Evolutionary conservation across 345 rosid genomes (phyloP), one percentile per base, ranked within the genome.

Genomic region (Isatis tinctoria): DNA sequence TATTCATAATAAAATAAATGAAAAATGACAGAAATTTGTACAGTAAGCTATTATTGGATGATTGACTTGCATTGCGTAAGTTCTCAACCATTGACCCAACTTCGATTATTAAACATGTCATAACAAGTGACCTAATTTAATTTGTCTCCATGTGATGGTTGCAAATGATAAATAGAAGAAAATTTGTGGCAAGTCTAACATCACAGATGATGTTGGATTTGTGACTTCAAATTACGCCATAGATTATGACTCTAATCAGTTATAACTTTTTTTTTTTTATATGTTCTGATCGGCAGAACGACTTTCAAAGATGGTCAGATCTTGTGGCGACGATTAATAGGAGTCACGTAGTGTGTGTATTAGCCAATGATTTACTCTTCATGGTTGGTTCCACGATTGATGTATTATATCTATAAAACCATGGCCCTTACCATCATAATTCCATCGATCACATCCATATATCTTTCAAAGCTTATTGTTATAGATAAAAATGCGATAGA

Each of bases 11-110:
- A 18, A 47, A 32, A 30, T 41, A 53, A 41, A 18, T 43, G 14
- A 40, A 54, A 68, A 28, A 28, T 10, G 33, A 13, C 32, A 12
- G 1, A 32, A 65, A 18, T 16, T 54, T 6, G 10, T 51, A 26
- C 16, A 39, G 17, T 41, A 41, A 28, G 40, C 51, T 32, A 30
- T 43, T 43, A 30, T 12, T 56, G 30, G 20, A 30, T 41, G 33
- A 44, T 57, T 43, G 74, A 18, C 54, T 69, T 54, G 52, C 41
- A 40, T 69, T 43, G 44, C 73, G 54, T 69, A 57, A 69, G 65
- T 56, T 59, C 30, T 36, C 20, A 69, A 28, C 37, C 39, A 20
- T 60, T 1, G 28, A 60, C 36, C 30, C 45, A 36, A 18, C 28
- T 60, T 58, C 27, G 27, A 4, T 58, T 35, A 51, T 52, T 14